phyloP scores from a whole-genome alignment of 2,329 filamentous ascomycete genomes.

The Beauveria brongniartii region DNA sequence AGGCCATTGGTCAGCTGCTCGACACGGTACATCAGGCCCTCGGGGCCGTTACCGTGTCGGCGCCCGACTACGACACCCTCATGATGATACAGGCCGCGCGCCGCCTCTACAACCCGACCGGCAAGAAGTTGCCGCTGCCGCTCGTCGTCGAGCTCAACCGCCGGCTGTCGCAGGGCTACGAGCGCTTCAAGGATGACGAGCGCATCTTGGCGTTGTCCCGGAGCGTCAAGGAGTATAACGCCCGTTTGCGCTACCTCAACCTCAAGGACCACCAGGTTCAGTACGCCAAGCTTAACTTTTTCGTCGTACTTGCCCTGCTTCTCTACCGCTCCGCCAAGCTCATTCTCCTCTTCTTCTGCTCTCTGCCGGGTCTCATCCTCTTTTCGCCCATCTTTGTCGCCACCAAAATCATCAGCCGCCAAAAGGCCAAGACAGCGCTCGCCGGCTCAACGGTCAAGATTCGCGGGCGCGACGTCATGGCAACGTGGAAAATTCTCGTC shows the following conservation, averaged over 20 bases:
- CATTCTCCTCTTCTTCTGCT: slow-evolving; percentile 65
- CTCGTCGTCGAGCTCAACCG: slow-evolving; percentile 92
- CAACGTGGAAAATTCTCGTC: slow-evolving; percentile 91
- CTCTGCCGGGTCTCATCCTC: slow-evolving; percentile 76
- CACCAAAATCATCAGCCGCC: slow-evolving; percentile 71
- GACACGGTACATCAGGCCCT: slow-evolving; percentile 82
- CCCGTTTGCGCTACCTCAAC: slow-evolving; percentile 73
- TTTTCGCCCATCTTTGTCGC: slow-evolving; percentile 85
- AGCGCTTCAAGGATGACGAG: slow-evolving; percentile 83
- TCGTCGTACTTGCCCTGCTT: slow-evolving; percentile 66
- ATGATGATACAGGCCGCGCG: slow-evolving; percentile 95
- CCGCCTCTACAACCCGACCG: slow-evolving; percentile 86
- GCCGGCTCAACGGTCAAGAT: slow-evolving; percentile 85
- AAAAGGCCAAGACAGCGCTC: slow-evolving; percentile 75
- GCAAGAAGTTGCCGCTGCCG: slow-evolving; percentile 85
- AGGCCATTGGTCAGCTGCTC: slow-evolving; percentile 77
- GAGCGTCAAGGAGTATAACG: slow-evolving; percentile 78
- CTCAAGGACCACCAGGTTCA: slow-evolving; percentile 91
- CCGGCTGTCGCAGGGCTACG: slow-evolving; percentile 83
- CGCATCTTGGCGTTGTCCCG: slow-evolving; percentile 69
- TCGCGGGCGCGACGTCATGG: slow-evolving; percentile 80
- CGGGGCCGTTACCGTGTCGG: slow-evolving; percentile 81
- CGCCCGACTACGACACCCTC: slow-evolving; percentile 89
- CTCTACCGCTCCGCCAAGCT: slow-evolving; percentile 77
- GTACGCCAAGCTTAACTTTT: slow-evolving; percentile 75